A percentile compares a stretch with the other conserved stretches of the same genome.
phyloP scores from a whole-genome alignment of 495 filamentous ascomycete genomes.

The Aspergillus sclerotiicarbonarius region DNA sequence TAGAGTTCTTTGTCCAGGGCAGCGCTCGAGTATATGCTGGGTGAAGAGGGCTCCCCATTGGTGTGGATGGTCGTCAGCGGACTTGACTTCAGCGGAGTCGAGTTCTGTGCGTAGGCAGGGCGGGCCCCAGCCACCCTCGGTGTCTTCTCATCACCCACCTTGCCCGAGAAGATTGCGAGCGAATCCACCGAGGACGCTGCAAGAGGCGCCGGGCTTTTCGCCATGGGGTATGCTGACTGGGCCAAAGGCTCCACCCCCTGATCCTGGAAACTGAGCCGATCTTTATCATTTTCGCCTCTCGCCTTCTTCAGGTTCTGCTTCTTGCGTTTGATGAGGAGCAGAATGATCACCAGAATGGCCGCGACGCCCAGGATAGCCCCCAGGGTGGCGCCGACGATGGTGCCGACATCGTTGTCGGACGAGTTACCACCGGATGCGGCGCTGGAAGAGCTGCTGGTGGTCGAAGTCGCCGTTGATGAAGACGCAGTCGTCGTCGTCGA shows the following conservation, averaged over 20 bases:
- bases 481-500: slow-evolving; percentile 33
- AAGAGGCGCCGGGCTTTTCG: slow-evolving; percentile 37
- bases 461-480: slow-evolving; percentile 32
- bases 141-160: slow-evolving; percentile 36
- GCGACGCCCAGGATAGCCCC: slow-evolving; percentile 73
- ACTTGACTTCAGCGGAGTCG: slow-evolving; percentile 23
- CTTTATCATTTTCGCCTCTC: slow-evolving; percentile 55
- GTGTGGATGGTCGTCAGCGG: slow-evolving; percentile 38
- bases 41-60: slow-evolving; percentile 23
- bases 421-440: slow-evolving; percentile 28
- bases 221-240: slow-evolving; percentile 45
- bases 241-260: slow-evolving; percentile 54
- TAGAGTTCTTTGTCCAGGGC: slow-evolving; percentile 23
- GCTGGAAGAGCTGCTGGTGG: slow-evolving; percentile 26
- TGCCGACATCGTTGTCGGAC: slow-evolving; percentile 41
- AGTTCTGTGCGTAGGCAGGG: slow-evolving; percentile 22
- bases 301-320: slow-evolving; percentile 53
- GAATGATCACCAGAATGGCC: slow-evolving; percentile 62
- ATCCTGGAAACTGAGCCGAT: slow-evolving; percentile 64
- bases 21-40: slow-evolving; percentile 25
- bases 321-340: slow-evolving; percentile 66
- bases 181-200: slow-evolving; percentile 48
- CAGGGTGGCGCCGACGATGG: slow-evolving; percentile 75
- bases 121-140: slow-evolving; percentile 26
- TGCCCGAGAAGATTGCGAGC: slow-evolving; percentile 44